Evolutionary conservation across 129 eudicot genomes (phyloP), one percentile per base, ranked within the genome.

Genomic region (Cynara cardunculus): DNA sequence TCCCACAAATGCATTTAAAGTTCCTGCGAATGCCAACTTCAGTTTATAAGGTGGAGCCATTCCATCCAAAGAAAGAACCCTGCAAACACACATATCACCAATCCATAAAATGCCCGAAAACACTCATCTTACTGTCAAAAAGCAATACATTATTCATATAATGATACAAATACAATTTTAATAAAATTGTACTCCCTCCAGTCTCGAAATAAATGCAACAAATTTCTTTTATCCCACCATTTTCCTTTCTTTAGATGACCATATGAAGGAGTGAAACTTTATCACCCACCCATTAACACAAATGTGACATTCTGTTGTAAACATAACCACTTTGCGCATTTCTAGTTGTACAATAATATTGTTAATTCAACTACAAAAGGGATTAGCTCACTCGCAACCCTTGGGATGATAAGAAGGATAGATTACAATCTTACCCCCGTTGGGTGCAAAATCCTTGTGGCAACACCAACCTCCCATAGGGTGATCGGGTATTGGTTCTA

Each of bases 11-110:
- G 65, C 65, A 56, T 56, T 56, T 4, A 56, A 18, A 1, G 65
- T 56, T 56, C 21, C 65, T 18, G 65, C 65, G 24, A 56, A 56
- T 56, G 65, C 69, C 67, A 64, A 68, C 26, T 10, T 24, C 26
- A 31, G 80, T 76, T 85, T 84, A 91, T 85, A 94, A 87, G 71
- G 98, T 91, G 18, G 90, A 71, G 37, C 98, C 98, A 30, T 93
- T 91, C 97, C 94, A 93, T 74, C 98, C 93, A 61, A 94, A 85
- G 90, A 80, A 78, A 76, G 97, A 89, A 30, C 95, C 97, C 93
- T 94, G 88, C 76, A 80, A 79, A 82, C 16, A 35, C 13, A 73
- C 65, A 32, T 21, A 4, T 69, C 49, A 70, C 0, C 25, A 44
- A 44, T 72, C 74, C 18, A 68, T 62, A 32, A 26, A 39, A 25